Conservation (phyloP, 768 basidiomycete species). For the Rhodotorula sphaerocarpa region DNA sequence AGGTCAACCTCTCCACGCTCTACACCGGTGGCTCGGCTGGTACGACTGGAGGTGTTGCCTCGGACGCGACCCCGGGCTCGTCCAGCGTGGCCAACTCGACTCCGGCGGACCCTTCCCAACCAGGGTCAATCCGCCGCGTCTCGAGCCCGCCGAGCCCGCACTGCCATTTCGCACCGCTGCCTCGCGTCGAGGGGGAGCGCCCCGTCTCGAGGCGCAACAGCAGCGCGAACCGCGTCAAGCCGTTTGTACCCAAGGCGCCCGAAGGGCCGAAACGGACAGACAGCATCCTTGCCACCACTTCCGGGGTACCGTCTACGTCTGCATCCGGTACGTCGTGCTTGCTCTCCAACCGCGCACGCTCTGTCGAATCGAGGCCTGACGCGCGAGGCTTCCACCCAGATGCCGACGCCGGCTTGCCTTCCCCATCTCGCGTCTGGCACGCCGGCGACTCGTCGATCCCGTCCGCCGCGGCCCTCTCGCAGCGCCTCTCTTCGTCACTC, state of each 20-base stretch:
- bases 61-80: too few species aligned
- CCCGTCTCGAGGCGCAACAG: constrained; percentile 26
- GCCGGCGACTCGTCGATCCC: constrained; percentile 6
- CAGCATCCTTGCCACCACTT: neutral
- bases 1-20: constrained; percentile 12
- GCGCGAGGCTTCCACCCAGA: neutral
- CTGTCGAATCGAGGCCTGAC: neutral
- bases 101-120: neutral
- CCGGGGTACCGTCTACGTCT: too few species aligned
- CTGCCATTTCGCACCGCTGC: constrained; percentile 35
- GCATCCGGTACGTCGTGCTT: neutral
- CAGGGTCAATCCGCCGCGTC: neutral
- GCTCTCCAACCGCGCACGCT: neutral
- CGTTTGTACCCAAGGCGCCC: constrained; percentile 4
- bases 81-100: neutral
- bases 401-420: neutral
- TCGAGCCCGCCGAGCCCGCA: constrained; percentile 25
- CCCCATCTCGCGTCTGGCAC: neutral
- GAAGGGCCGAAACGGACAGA: neutral
- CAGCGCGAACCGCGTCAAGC: constrained; percentile 22
- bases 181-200: constrained; percentile 21
- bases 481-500: constrained; percentile 20
- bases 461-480: constrained; percentile 18
- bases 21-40: neutral
- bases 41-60: neutral